Percentiles rank a stretch among this genome's conserved stretches.
phyloP scores from a whole-genome alignment of 148 eudicot genomes.

The Chenopodium suecicum region DNA sequence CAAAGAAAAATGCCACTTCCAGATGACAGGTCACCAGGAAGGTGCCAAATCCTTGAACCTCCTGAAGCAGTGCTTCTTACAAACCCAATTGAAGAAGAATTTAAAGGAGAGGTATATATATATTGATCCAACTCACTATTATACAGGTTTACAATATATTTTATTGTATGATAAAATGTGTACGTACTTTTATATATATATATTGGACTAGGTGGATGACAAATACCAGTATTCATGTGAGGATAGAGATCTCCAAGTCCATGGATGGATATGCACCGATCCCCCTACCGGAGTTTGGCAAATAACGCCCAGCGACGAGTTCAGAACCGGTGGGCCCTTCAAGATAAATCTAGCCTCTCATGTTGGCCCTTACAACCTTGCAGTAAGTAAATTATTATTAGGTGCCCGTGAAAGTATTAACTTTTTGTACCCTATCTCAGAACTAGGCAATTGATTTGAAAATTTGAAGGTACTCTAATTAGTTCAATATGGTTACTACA shows the following conservation, averaged over 20 bases:
- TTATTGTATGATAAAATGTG: neutral
- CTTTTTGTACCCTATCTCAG: neutral
- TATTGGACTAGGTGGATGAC: conserved; percentile 63
- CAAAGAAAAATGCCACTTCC: conserved; percentile 80
- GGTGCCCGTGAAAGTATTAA: too few species aligned
- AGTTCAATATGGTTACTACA: too few species aligned
- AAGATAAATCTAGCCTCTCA: conserved; percentile 88
- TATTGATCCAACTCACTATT: too few species aligned
- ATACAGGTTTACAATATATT: too few species aligned
- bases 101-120: conserved; percentile 43
- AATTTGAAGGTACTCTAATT: too few species aligned
- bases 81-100: conserved; percentile 32
- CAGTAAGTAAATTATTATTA: conserved; percentile 35
- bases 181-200: neutral
- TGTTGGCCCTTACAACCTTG: conserved; percentile 75
- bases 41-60: conserved; percentile 59
- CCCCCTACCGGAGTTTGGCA: conserved; percentile 84
- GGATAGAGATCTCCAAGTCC: conserved; percentile 64
- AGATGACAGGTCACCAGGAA: conserved; percentile 58
- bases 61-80: conserved; percentile 85
- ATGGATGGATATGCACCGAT: conserved; percentile 74
- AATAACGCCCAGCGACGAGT: conserved; percentile 75
- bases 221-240: conserved; percentile 85
- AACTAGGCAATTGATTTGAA: neutral
- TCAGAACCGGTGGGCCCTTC: conserved; percentile 74